Evolutionary conservation across 1,139 yeast genomes (phyloP), one percentile per base, ranked within the genome.

Genomic region (Diutina sp.): DNA sequence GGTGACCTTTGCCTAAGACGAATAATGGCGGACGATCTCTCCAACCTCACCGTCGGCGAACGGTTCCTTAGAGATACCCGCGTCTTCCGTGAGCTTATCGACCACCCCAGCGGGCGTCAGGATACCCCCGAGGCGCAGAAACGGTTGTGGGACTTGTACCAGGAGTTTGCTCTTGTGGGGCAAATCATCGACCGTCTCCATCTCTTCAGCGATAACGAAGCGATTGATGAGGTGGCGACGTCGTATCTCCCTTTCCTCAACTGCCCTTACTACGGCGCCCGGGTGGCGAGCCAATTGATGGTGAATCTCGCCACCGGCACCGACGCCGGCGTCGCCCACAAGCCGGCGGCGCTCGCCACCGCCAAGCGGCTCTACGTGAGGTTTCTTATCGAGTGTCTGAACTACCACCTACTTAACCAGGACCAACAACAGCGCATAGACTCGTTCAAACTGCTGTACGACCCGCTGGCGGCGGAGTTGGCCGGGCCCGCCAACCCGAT

Each of bases 121-220:
- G 53, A 50, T 16, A 32, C 53, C 8, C 53, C 53, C n/a, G 53
- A 50, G 16, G 44, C 41, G 3, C 53, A 50, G 16, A 14, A 29
- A 8, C n/a, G 7, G 44, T n/a, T 50, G 21, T 16, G 12, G 14
- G 28, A 32, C 14, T 32, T 50, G 16, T 50, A 18, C 8, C 25
- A 30, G n/a, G 53, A 50, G 35, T 50, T 50, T 21, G n/a, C 9
- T 8, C 28, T 50, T 3, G 35, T 50, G 44, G 21, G n/a, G 3
- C 32, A 30, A 16, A 50, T 50, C 53, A 50, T 50, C 32, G 53
- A 50, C 35, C n/a, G 32, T n/a, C 44, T 50, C 44, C 53, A 32
- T 38, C 66, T 84, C 35, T 85, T 84, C 67, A 84, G 90, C 63
- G 71, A 71, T 8, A 85, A 85, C 66, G 91, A 85, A 63, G 63